Evolutionary conservation across 163 green algal species (phyloP), one percentile per base, ranked within the genome.

Genomic region (Chlorella variabilis): DNA sequence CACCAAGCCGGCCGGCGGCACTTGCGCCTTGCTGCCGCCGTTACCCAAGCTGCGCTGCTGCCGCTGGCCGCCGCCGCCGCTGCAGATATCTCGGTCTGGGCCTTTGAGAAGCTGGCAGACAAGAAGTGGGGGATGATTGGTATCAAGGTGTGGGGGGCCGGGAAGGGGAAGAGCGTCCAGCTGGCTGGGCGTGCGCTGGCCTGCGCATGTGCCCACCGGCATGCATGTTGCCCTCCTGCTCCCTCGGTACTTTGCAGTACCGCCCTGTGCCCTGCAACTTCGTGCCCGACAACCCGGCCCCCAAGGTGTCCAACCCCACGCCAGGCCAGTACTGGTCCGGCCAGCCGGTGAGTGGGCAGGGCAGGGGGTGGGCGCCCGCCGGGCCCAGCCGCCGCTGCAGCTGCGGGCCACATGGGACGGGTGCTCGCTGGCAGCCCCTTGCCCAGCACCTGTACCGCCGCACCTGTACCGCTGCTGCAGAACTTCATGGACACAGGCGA

Each of bases 51-150:
- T 9, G 4, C 23, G 8, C 58, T 15, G 4, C 58, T 66, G 58
- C 58, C n/a, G 23, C 33, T 34, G 15, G 45, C 45, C 15, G 45
- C 58, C 58, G 31, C 4, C 8, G 3, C 7, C 8, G 23, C 3
- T 66, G 58, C 31, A 27, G 88, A 92, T 58, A 71, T 92, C 27
- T 83, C 68, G 17, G 90, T 87, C 71, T 92, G 70, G 34, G 91
- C 90, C 0, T 93, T 95, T 83, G 88, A 95, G 84, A 67, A 89
- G 75, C 78, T 95, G 65, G 90, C 89, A 1, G 87, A 93, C 73
- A 89, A 87, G 6, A 59, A 91, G 45, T 92, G 89, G 65, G 90
- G 90, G 36, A 81, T 89, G 20, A 89, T 91, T 48, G 39, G 49
- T 39, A 29, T 83, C 49, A 42, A 59, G 76, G 51, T 83, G 51